Evolutionary conservation across 495 filamentous ascomycete species (phyloP), one percentile per base, ranked within the genome.

Genomic region (Talaromyces proteolyticus): DNA sequence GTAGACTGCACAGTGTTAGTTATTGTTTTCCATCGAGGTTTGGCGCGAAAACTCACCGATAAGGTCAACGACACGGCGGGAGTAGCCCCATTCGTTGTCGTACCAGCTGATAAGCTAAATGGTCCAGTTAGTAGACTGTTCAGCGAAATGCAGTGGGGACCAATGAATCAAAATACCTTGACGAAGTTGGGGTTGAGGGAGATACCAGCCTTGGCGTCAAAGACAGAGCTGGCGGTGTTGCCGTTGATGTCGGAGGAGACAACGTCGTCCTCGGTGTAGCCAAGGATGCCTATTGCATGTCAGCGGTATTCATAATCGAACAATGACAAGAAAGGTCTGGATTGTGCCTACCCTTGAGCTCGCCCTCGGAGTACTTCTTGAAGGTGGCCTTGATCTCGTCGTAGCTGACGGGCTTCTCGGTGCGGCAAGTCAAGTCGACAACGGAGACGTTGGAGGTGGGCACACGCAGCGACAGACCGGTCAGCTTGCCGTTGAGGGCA

Each of bases 121-220:
- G 19, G n/a, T 8, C n/a, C 34, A 16, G 4, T 6, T 41, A n/a
- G 5, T 18, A 41, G 8, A n/a, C n/a, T n/a, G n/a, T n/a, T 18
- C n/a, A 41, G n/a, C 39, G 39, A 5, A 41, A 4, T 41, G 19
- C 6, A 41, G 14, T 18, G 8, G 4, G 19, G 39, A n/a, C 6
- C 6, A 41, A 6, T 16, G 16, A 10, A 12, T 18, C 6, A 16
- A 6, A 12, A 41, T 41, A 41, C 81, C 86, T 98, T 98, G 80
- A 97, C 84, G 76, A 98, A 98, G 82, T 97, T 88, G 57, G 87
- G 68, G 84, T 98, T 98, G 53, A 98, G 84, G 57, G 91, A 86
- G 72, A 98, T 97, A 82, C 93, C 93, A 44, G 93, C 93, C 87
- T 96, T 96, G 70, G 92, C 92, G 74, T 98, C 93, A 75, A 98